Percentiles rank a stretch among this genome's conserved stretches.
phyloP scores from a whole-genome alignment of 1,284 basidiomycete species.

The Erythrobasidium hasegawianum region DNA sequence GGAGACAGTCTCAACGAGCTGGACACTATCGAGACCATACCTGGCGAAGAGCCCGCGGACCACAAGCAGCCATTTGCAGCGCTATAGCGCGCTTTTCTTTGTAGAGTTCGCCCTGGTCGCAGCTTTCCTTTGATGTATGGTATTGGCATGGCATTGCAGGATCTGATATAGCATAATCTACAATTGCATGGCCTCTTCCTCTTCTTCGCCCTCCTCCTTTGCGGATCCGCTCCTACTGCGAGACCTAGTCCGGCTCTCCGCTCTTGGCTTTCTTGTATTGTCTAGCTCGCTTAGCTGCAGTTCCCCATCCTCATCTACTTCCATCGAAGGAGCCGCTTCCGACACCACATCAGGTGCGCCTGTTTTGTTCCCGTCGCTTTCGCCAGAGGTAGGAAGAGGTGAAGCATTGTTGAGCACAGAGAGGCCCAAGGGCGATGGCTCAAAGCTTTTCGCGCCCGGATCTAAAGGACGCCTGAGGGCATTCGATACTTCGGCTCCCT shows the following conservation, averaged over 20 bases:
- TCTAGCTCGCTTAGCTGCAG: background rate
- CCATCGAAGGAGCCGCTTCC: background rate
- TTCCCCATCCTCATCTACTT: conserved; percentile 17
- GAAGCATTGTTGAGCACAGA: background rate
- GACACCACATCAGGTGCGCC: background rate
- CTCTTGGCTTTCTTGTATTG: background rate
- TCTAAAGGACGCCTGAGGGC: conserved; percentile 6
- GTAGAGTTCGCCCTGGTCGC: no score
- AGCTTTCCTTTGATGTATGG: no score
- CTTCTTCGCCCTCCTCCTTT: conserved; percentile 31
- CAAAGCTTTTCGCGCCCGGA: conserved; percentile 25
- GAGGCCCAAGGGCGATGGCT: conserved; percentile 14
- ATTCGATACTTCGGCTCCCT: conserved; percentile 2
- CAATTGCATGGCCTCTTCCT: background rate
- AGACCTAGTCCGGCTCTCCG: background rate
- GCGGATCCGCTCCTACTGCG: conserved; percentile 6
- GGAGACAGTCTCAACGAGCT: conserved; percentile 73
- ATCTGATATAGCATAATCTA: no score
- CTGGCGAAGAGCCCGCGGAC: conserved; percentile 57
- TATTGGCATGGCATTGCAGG: no score
- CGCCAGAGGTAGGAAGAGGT: no score
- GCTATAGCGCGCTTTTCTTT: no score
- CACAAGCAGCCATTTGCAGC: conserved; percentile 38
- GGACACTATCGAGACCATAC: conserved; percentile 72
- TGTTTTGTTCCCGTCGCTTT: background rate